Percentiles rank a stretch among this genome's conserved stretches.
phyloP scores from a whole-genome alignment of 1,284 basidiomycete species.

The Apiotrichum brassicae region DNA sequence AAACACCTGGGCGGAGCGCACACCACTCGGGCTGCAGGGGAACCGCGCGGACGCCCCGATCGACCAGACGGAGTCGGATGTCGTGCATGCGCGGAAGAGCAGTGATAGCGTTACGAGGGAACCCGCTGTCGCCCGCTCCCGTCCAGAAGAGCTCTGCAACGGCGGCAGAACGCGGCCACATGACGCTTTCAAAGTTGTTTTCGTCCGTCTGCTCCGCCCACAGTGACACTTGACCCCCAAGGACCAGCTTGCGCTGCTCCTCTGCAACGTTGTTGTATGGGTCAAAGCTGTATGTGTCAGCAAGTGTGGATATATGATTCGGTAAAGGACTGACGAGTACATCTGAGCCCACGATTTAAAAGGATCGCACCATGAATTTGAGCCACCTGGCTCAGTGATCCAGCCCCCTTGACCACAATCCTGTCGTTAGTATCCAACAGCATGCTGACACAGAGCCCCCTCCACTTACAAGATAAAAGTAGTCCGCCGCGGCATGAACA shows the following conservation, averaged over 20 bases:
- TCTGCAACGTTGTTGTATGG: conserved; percentile 57
- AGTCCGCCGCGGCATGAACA: conserved; percentile 63
- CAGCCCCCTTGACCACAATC: conserved; percentile 75
- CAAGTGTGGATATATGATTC: neutral
- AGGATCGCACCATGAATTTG: conserved; percentile 60
- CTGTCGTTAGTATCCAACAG: too few relatives aligned
- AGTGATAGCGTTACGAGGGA: conserved; percentile 27
- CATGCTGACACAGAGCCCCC: neutral
- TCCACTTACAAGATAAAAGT: conserved; percentile 61
- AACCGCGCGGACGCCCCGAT: conserved; percentile 61
- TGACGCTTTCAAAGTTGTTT: conserved; percentile 61
- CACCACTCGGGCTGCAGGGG: conserved; percentile 75
- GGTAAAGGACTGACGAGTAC: conserved; percentile 14
- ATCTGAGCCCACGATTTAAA: conserved; percentile 71
- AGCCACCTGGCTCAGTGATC: conserved; percentile 54
- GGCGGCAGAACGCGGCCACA: conserved; percentile 73
- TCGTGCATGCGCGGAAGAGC: conserved; percentile 74
- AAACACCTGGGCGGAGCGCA: conserved; percentile 42
- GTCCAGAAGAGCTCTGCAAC: conserved; percentile 78
- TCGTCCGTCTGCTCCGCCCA: conserved; percentile 73
- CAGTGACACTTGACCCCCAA: conserved; percentile 61
- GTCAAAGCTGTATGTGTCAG: conserved; percentile 52
- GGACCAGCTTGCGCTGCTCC: conserved; percentile 53
- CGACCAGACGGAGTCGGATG: conserved; percentile 59
- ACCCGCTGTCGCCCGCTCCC: conserved; percentile 48